Evolutionary conservation across 2,329 filamentous ascomycete genomes (phyloP), one percentile per base, ranked within the genome.

Genomic region (Phaeosphaeria sp.): DNA sequence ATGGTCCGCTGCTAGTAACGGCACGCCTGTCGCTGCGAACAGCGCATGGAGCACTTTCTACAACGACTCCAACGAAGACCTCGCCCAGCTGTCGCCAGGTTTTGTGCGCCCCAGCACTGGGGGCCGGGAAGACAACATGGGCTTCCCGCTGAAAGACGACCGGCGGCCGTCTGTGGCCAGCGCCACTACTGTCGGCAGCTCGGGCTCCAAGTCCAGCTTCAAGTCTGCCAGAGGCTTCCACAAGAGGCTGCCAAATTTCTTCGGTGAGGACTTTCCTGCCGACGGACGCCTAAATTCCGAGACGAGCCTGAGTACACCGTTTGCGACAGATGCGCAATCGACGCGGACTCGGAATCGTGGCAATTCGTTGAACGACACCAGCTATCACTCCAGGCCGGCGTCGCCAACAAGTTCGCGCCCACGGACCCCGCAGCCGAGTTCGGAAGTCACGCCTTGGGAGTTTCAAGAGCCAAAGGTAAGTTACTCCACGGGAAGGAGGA

Each of bases 391-490:
- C 55, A 75, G 80, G 53, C 78, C 93, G 62, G 84, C 84, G 46
- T 96, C 93, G 52, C 92, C 92, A 42, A 85, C 86, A 52, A 87
- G 87, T 30, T 93, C 90, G 25, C 85, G 92, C 65, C 92, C 93
- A 48, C 86, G 90, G 67, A 96, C 92, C n/a, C 93, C 93, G 13
- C 84, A 93, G 51, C 91, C 91, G 43, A 92, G 91, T 13, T 95
- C 92, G 71, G 94, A 98, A 78, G 93, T 99, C 56, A 95, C 96
- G 41, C 95, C 95, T n/a, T 99, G 97, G 84, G 85, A 96, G 61
- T 98, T 95, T 74, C 95, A 98, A 78, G 92, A 95, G 74, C 85
- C 85, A 65, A 87, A 91, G 81, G 89, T 91, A 52, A 55, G 54
- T 25, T 13, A 3, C 30, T 15, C 30, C 30, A 15, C 30, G 11